Evolutionary conservation across 1,284 basidiomycete genomes (phyloP).

Genomic region (Puccinia horiana): DNA sequence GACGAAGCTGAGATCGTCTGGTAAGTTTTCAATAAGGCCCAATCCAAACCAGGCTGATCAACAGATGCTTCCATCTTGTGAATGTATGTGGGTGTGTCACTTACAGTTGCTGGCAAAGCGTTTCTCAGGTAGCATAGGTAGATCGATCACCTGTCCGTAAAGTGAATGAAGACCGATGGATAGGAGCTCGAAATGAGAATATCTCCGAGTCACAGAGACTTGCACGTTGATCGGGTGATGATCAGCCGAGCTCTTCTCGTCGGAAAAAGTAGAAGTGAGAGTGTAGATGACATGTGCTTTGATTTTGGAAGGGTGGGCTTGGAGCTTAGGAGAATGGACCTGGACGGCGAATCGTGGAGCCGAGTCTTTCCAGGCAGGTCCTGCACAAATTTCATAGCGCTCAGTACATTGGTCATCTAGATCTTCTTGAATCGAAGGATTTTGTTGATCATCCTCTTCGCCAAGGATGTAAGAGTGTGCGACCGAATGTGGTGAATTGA

Average conservation of each 20-base stretch:
- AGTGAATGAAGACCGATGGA: background rate
- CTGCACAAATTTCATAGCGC: constrained; percentile 30
- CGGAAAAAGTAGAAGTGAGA: constrained; percentile 24
- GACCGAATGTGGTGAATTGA: constrained; percentile 3
- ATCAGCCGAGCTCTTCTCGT: background rate
- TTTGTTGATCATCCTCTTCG: background rate
- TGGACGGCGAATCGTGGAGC: background rate
- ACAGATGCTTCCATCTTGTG: background rate
- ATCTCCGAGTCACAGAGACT: constrained; percentile 29
- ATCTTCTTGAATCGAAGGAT: background rate
- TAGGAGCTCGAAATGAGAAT: constrained; percentile 40
- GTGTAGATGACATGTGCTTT: constrained; percentile 20
- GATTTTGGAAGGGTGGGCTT: background rate
- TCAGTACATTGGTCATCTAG: background rate
- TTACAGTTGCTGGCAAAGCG: constrained; percentile 27
- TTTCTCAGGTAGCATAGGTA: constrained; percentile 36
- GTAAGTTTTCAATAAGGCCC: background rate
- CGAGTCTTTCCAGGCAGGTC: constrained; percentile 31
- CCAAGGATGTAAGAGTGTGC: constrained; percentile 30
- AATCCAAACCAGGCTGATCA: background rate
- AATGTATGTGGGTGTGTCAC: background rate
- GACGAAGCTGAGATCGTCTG: constrained; percentile 17
- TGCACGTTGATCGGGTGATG: background rate
- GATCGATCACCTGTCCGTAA: constrained; percentile 40
- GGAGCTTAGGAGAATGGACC: constrained; percentile 31